Evolutionary conservation across 2,329 filamentous ascomycete genomes (phyloP), one percentile per base, ranked within the genome.

Genomic region (Parascedosporium putredinis): DNA sequence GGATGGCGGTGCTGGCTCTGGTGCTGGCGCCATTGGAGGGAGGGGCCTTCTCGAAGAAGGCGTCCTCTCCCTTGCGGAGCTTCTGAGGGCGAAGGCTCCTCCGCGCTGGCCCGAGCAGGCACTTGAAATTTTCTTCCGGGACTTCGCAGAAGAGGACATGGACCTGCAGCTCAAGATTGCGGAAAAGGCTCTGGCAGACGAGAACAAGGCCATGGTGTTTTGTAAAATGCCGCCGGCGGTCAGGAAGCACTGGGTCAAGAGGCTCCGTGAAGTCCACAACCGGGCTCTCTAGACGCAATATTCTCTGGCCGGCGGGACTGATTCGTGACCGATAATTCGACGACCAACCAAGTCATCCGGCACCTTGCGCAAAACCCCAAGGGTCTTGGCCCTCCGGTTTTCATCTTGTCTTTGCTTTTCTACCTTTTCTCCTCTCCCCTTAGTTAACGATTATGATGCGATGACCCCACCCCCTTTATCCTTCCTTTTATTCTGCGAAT

Each of bases 191-290:
- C 65, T 81, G 23, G 71, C 74, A n/a, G 74, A 79, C 55, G 73
- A 79, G 54, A 75, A 73, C 58, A 79, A 78, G 58, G 78, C 77
- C 25, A 74, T 80, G 68, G 70, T 80, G 38, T 81, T 80, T 55
- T 78, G 76, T 65, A 80, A 80, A 64, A 80, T 80, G 75, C 72
- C 76, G 0, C 62, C 67, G 2, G 59, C 61, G 9, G 61, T 81
- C 53, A 66, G 76, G 45, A 67, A 70, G 52, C 76, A 80, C 56
- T 81, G 77, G 77, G 72, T 81, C 2, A 72, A 68, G 56, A 63
- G 72, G 50, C 62, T 78, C 50, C 62, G 74, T 23, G 75, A 78
- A 54, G 61, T 69, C 45, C 67, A 70, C 25, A 55, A 53, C 18
- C 38, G 24, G 14, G 31, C 16, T 20, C 9, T 31, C 4, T 50